Base-by-base conservation (phyloP, 2,329 filamentous ascomycete species). In the Amylocarpus encephaloides region DNA sequence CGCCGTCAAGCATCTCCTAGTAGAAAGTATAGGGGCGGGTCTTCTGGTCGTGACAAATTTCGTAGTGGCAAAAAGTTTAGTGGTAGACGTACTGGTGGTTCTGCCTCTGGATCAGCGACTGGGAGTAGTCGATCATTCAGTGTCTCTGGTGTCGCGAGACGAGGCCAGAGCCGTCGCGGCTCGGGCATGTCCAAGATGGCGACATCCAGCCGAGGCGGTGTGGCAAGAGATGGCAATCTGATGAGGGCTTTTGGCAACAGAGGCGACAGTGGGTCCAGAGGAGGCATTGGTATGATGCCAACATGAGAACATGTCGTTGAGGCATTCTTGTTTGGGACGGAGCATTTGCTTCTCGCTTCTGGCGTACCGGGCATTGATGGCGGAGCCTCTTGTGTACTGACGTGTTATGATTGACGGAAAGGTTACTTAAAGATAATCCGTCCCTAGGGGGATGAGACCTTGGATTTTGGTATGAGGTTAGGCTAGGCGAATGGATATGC, bases 281-380 rank as follows among this genome's bases (percentile, higher is more conserved):
- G 48, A 11, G 42, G 48, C 6, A 51, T 54, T 19, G 47, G 41
- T 9, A 46, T 43, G 48, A 54, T 54, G 51, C 51, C 51, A 39
- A 54, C 51, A 26, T 54, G 46, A 51, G 29, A 19, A 18, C 5
- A 36, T 10, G 7, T 36, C 34, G 34, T 34, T 10, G 15, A 13
- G 34, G 5, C 34, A 16, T 13, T 36, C 12, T 36, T 16, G 5
- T 36, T 36, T 36, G 12, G 12, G 34, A 16, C 15, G 12, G 15
- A 13, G 3, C 15, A 10, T 13, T 36, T 36, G 4, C 34, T 36
- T 13, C 11, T 13, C 12, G 15, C 15, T 13, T 16, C 38, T 16
- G n/a, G 38, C 7, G 38, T 40, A 40, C 13, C 19, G 13, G n/a
- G 38, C 38, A 40, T 40, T 40, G 38, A 16, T 18, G 38, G 38